Conservation (phyloP, 345 rosid species). For the Reutealis trisperma region DNA sequence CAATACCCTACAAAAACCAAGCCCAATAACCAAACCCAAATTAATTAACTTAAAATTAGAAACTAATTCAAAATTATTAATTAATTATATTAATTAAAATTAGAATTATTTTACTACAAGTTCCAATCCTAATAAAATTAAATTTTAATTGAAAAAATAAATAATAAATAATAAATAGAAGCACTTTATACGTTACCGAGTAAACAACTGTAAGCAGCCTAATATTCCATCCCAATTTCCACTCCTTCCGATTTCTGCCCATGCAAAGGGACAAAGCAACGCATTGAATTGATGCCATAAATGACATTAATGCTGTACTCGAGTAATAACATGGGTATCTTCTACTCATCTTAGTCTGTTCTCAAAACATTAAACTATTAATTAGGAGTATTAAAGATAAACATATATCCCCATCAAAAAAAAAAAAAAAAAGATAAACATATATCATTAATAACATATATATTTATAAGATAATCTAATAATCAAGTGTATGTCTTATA, state of each 20-base stretch:
- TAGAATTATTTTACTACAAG: not conserved
- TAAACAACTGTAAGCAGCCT: slow-evolving; percentile 25
- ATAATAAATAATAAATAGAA: no score
- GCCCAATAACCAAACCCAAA: no score
- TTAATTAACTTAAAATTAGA: no score
- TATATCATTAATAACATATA: no score
- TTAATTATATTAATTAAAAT: no score
- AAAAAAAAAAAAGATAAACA: no score
- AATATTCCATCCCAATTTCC: slow-evolving; percentile 37
- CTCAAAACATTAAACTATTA: not conserved
- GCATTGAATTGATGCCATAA: slow-evolving; percentile 20
- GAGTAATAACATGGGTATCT: slow-evolving; percentile 27
- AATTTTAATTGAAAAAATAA: no score
- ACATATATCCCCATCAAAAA: no score
- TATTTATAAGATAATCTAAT: no score
- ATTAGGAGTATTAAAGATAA: no score
- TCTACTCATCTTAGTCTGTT: slow-evolving; percentile 29
- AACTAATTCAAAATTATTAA: no score
- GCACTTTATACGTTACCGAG: slow-evolving; percentile 18
- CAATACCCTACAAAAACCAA: slow-evolving; percentile 16
- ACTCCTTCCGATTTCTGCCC: slow-evolving; percentile 24
- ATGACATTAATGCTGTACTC: slow-evolving; percentile 31
- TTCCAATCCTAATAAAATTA: not conserved
- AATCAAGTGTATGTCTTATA: no score
- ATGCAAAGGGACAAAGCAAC: slow-evolving; percentile 16